phyloP scores from a whole-genome alignment of 306 rosid genomes.

The Cyclanthera cordifolia region DNA sequence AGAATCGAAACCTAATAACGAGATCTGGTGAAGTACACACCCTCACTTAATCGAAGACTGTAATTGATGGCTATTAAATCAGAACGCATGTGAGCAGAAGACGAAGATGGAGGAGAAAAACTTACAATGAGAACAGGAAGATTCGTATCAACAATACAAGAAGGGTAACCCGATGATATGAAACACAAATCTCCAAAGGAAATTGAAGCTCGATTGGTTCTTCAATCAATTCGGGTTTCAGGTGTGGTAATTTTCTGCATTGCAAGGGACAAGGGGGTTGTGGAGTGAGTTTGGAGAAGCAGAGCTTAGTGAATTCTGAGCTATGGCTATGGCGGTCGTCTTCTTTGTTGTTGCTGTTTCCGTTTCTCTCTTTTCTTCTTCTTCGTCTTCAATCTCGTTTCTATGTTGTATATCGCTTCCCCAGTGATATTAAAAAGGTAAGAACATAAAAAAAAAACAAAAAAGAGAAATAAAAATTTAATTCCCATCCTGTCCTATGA shows the following conservation, averaged over 20 bases:
- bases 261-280: background rate
- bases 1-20: slow-evolving; percentile 19
- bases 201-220: slow-evolving; percentile 13
- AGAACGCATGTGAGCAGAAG: slow-evolving; percentile 4
- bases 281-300: background rate
- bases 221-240: background rate
- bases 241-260: background rate
- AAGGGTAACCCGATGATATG: background rate
- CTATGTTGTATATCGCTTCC: background rate
- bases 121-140: slow-evolving; percentile 24
- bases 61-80: slow-evolving; percentile 8
- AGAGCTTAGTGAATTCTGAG: background rate
- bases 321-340: slow-evolving; percentile 2
- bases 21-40: slow-evolving; percentile 26
- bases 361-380: background rate
- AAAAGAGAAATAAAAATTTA: background rate
- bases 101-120: slow-evolving; percentile 6
- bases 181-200: slow-evolving; percentile 21
- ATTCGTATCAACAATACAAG: slow-evolving; percentile 2
- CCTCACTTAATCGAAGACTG: background rate
- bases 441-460: background rate
- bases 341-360: background rate
- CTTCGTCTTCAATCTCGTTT: slow-evolving; percentile 1
- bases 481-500: background rate
- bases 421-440: background rate